Evolutionary conservation across 2,329 filamentous ascomycete species (phyloP), one percentile per base, ranked within the genome.

Genomic region (Monosporascus sp.): DNA sequence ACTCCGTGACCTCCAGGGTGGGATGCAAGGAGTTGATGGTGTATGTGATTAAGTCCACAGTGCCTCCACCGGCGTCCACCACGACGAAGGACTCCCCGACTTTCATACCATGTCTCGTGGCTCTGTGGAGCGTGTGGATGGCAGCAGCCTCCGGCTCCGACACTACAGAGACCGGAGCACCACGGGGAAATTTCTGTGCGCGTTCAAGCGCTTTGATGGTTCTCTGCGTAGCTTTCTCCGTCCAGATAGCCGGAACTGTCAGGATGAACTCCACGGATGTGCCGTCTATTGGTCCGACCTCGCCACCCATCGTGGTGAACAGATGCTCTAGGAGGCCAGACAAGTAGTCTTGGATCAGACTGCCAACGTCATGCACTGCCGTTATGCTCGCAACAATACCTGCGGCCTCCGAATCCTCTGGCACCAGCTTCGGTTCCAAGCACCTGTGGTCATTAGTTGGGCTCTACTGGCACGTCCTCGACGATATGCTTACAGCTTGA

Each of bases 211-310:
- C 76, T 48, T 71, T 67, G 46, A 68, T 67, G 1, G 78, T 83
- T 38, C 73, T 72, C 45, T 79, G 70, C 49, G 79, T 82, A 27
- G 80, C 78, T 5, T 69, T 68, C 45, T 81, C 78, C 34, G 75
- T 78, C 81, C 81, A 84, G 6, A 84, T 79, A 5, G 80, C 80
- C 1, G 81, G 81, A 1, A 83, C 79, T 0, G 81, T 82, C 20
- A 83, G 67, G 45, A 83, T 72, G 52, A 81, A 81, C 51, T 82
- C 73, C 56, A 80, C 70, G 0, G 74, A 69, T 0, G 70, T 79
- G 18, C 66, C 72, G 4, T 66, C 65, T 5, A 80, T 65, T 20
- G 2, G 67, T 67, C 1, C 74, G 1, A 82, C 61, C 5, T 70
- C 69, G 37, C 70, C 63, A 39, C 72, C 66, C 17, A 82, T 62